Evolutionary conservation across 2,329 filamentous ascomycete genomes (phyloP).

Genomic region (Dryadomyces quercus-mongolicae): DNA sequence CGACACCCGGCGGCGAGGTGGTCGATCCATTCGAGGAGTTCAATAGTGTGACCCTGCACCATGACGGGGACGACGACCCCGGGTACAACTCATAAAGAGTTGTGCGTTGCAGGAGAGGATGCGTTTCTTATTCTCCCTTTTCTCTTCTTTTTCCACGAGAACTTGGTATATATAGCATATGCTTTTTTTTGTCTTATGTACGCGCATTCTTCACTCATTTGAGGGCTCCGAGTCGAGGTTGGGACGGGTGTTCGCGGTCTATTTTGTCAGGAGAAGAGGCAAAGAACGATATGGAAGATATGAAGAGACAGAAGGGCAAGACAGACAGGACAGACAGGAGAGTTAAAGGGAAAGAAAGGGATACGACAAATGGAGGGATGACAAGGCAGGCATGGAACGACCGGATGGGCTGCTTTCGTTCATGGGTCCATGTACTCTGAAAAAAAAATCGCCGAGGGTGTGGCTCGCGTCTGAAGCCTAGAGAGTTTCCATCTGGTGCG

Average conservation of each 20-base stretch:
- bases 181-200: not conserved
- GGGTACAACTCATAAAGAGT: constrained; percentile 15
- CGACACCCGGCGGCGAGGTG: constrained; percentile 68
- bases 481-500: not conserved
- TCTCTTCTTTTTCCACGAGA: not conserved
- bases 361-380: not conserved
- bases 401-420: constrained; percentile 8
- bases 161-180: not conserved
- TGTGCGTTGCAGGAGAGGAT: not conserved
- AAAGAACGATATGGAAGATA: not conserved
- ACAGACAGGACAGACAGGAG: too few relatives aligned
- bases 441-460: too few relatives aligned
- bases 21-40: constrained; percentile 96
- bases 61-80: constrained; percentile 71
- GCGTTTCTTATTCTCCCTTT: not conserved
- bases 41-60: constrained; percentile 93
- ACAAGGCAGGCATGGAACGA: not conserved
- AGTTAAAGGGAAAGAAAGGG: not conserved
- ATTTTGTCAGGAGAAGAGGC: not conserved
- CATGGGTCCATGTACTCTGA: not conserved
- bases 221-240: not conserved
- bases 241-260: too few relatives aligned
- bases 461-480: too few relatives aligned
- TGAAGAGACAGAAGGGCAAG: not conserved
- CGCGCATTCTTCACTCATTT: not conserved